Base-by-base conservation (phyloP, 192 early-diverging fungal genomes). In the Phlyctochytrium planicorne region DNA sequence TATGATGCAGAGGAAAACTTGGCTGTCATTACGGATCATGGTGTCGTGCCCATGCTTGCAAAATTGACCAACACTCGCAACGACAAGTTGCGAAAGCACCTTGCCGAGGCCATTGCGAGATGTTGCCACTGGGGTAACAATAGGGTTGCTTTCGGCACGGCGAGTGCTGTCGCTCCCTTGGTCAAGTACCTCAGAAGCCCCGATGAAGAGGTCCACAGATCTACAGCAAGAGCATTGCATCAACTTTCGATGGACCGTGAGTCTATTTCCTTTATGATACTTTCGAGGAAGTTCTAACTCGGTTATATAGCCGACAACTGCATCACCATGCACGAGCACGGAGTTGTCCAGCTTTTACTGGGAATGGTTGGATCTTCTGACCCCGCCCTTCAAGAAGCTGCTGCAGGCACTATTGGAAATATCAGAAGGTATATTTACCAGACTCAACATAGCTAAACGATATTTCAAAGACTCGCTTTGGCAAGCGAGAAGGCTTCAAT, bases 81-180 rank as follows among this genome's bases (percentile, higher is more conserved):
- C 69, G 86, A 88, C 52, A 81, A 82, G 47, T 74, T 88, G 32
- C 75, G 86, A 3, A 85, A 80, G 64, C 85, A 88, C 63, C 70
- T 88, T 10, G 77, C 83, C 2, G 85, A 87, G 66, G 86, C 86
- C 0, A 80, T 88, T 55, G 86, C 85, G 34, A 47, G 83, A 33
- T 88, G 86, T 69, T 88, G 86, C 67, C 82, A 82, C 53, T 87
- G 85, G 85, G 86, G 86, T 37, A 87, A 87, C 67, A 88, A 88
- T 71, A 63, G 85, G 20, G 83, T 87, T 6, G 80, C 85, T 10
- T 88, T 88, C 73, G 86, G 86, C 2, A 72, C 84, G 10, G 83
- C 83, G 1, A 65, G 70, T 20, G 86, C 85, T 3, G 86, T 88
- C 2, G 86, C 86, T 1, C 86, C 85, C 16, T 65, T 88, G 4